A percentile compares a stretch with the other conserved stretches of the same genome.
Conservation (phyloP, 352 stramenopile genomes). For the Aphanomyces euteiches region DNA sequence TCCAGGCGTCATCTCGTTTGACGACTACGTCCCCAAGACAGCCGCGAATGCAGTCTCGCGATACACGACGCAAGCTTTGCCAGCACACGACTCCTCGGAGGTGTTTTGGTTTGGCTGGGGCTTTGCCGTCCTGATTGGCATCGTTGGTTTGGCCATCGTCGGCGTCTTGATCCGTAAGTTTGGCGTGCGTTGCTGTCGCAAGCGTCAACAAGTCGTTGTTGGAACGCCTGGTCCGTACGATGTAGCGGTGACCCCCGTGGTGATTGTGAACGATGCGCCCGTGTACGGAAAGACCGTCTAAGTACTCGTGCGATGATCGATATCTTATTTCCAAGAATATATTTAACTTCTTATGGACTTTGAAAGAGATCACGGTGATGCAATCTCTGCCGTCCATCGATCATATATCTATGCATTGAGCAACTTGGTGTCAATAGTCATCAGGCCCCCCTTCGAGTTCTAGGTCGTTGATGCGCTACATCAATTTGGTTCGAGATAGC, state of each 20-base stretch:
- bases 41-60: background rate
- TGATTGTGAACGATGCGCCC: background rate
- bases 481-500: background rate
- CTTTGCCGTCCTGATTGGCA: background rate
- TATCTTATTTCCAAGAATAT: background rate
- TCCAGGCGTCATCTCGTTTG: background rate
- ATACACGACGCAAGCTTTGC: background rate
- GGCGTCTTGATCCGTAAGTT: background rate
- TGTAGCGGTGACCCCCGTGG: background rate
- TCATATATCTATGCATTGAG: too few relatives aligned
- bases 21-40: background rate
- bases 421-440: too few relatives aligned
- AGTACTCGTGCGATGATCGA: background rate
- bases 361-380: too few relatives aligned
- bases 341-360: background rate
- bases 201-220: background rate
- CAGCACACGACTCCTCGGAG: background rate
- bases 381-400: too few relatives aligned
- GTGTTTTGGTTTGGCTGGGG: background rate
- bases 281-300: background rate
- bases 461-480: background rate
- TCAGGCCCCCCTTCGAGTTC: background rate
- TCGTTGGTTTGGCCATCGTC: background rate
- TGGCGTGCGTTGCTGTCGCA: background rate
- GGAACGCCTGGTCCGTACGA: background rate